Base-by-base conservation (phyloP, 768 basidiomycete genomes). In the Suillus tomentosus region DNA sequence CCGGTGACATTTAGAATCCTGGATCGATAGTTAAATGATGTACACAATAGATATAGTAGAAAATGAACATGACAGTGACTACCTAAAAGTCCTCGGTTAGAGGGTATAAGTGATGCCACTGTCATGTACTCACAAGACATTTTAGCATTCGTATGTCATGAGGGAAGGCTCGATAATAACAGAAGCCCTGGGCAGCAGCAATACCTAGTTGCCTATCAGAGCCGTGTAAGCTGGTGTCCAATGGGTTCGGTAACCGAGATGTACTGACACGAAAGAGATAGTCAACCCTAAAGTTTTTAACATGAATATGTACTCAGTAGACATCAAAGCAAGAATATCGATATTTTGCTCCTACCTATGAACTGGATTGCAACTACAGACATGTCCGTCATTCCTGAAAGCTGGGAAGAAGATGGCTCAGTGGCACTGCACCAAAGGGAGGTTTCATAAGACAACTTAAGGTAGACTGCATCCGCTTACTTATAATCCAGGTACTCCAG, bases 181-280 rank as follows among this genome's bases (percentile, higher is more conserved):
- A 61, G 22, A 31, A 61, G 7, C 43, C 22, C 24, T 63, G 62
- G 14, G 17, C 19, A 15, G n/a, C 15, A 47, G 42, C 37, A 22
- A 45, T 22, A 36, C 62, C 62, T n/a, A 42, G 57, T 43, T 61
- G 42, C 39, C 62, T 63, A 59, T 39, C 24, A 17, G 50, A 27
- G 24, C 15, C 24, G 24, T 27, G 9, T 15, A 27, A 51, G 50
- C 17, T 15, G 3, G 15, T 15, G 8, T 27, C 8, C 5, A 58
- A 40, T 27, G 14, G 8, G 9, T 40, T 58, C 17, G 9, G 34
- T 17, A 19, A 42, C 39, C 13, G 14, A 17, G 15, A 40, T 24
- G 27, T 17, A 58, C 56, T 39, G 24, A 58, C 56, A 19, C 24
- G 11, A 39, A 39, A 24, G 56, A 57, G 22, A 57, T 39, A 8